Percentiles rank a stretch among this genome's conserved stretches.
These are phyloP conservation scores for Luffa aegyptiaca DNA, from an alignment of 306 rosid species.

Conservation along the genomic window DNA sequence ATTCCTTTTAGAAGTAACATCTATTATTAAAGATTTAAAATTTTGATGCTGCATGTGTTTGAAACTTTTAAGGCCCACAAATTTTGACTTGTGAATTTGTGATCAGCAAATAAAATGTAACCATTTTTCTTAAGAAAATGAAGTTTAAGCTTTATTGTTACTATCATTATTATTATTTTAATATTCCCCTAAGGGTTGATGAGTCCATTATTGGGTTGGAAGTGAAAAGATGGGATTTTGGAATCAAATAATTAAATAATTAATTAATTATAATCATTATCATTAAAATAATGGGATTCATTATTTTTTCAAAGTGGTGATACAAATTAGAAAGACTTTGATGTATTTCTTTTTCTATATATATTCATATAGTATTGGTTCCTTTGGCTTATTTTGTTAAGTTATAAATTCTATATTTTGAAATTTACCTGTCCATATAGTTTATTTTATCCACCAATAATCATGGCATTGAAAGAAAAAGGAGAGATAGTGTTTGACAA, in stretches of 20 bases:
- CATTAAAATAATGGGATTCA: neutral
- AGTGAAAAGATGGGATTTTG: neutral
- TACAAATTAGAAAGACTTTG: neutral
- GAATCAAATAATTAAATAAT: neutral
- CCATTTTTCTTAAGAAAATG: neutral
- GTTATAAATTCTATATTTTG: neutral
- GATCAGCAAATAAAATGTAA: neutral
- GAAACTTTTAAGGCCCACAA: constrained; percentile 2
- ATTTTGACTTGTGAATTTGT: neutral
- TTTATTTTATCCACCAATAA: neutral
- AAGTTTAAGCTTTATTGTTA: neutral
- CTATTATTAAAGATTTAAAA: neutral
- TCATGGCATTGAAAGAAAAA: neutral
- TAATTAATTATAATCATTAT: neutral
- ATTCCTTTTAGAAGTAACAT: constrained; percentile 1
- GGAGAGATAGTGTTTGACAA: neutral
- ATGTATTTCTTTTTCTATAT: neutral
- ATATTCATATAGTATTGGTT: neutral
- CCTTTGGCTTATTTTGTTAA: neutral
- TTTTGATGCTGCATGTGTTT: neutral
- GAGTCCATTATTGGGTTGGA: constrained; percentile 6
- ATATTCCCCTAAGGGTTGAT: neutral
- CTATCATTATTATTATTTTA: neutral
- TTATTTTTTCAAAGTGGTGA: neutral
- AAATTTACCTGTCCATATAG: neutral